A percentile compares a stretch with the other conserved stretches of the same genome.
phyloP scores from a whole-genome alignment of 2,329 filamentous ascomycete genomes.

The Chrysoporthe deuterocubensis region DNA sequence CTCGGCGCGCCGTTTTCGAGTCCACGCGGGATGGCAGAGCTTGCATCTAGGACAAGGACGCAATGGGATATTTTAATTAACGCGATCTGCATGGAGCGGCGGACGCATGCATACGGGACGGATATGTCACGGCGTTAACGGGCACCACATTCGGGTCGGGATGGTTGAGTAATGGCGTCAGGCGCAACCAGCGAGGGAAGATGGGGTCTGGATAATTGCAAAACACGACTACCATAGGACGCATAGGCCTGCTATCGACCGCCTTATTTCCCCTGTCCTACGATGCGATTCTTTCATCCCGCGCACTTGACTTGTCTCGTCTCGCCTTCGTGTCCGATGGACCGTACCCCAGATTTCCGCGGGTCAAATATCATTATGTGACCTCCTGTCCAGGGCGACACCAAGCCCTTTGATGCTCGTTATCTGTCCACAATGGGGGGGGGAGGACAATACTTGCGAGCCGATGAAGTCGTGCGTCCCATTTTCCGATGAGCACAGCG shows the following conservation, averaged over 20 bases:
- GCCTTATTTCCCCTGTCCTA: background rate
- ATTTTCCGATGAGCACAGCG: no score
- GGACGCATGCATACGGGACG: constrained; percentile 6
- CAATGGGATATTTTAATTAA: background rate
- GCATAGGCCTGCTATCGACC: background rate
- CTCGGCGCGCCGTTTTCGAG: background rate
- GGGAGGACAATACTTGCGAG: no score
- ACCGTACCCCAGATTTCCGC: background rate
- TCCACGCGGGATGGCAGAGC: background rate
- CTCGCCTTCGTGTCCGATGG: background rate
- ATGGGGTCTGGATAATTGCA: background rate
- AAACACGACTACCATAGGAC: background rate
- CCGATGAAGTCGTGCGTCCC: no score
- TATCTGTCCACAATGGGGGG: no score
- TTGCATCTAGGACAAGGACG: background rate
- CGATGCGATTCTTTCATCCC: background rate
- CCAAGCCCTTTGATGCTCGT: no score
- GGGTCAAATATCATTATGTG: background rate
- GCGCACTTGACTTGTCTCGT: background rate
- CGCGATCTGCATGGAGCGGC: constrained; percentile 1
- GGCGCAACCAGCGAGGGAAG: background rate
- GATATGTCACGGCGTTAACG: constrained; percentile 3
- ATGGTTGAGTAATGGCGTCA: constrained; percentile 7
- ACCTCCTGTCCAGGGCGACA: background rate
- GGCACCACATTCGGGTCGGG: constrained; percentile 1